A percentile compares a stretch with the other conserved stretches of the same genome.
Evolutionary conservation across 129 eudicot species (phyloP).

Genomic region (Tanacetum coccineum): DNA sequence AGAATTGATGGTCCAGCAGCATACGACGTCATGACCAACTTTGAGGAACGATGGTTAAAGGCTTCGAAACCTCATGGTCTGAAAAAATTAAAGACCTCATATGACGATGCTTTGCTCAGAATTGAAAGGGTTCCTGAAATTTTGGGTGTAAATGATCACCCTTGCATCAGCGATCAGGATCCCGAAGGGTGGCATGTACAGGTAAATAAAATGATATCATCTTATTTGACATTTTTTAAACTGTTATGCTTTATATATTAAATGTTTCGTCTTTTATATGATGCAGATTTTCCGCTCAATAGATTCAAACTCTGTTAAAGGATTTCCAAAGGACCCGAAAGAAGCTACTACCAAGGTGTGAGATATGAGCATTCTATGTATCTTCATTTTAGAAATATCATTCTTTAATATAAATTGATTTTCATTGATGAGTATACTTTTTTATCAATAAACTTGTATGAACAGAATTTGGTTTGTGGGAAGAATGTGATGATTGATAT

Average conservation of each 20-base stretch:
- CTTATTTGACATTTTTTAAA: neutral
- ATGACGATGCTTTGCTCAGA: slow-evolving; percentile 30
- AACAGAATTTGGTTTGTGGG: slow-evolving; percentile 84
- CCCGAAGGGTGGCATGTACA: slow-evolving; percentile 28
- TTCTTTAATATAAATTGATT: neutral
- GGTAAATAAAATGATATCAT: slow-evolving; percentile 9
- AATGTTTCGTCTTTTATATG: slow-evolving; percentile 1
- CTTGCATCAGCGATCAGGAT: slow-evolving; percentile 18
- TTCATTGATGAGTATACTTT: neutral
- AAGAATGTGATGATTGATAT: slow-evolving; percentile 84
- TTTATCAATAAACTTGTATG: neutral
- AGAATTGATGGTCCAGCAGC: slow-evolving; percentile 95
- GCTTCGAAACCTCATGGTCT: slow-evolving; percentile 86
- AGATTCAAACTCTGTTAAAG: slow-evolving; percentile 87
- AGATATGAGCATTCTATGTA: neutral
- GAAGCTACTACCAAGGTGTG: slow-evolving; percentile 58
- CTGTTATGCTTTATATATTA: neutral
- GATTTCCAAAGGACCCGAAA: slow-evolving; percentile 78
- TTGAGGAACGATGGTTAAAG: slow-evolving; percentile 82
- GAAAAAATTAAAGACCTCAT: slow-evolving; percentile 47
- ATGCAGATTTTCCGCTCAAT: slow-evolving; percentile 81
- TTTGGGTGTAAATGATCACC: slow-evolving; percentile 24
- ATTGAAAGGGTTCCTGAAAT: slow-evolving; percentile 23
- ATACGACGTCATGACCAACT: slow-evolving; percentile 74
- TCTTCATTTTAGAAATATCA: too few relatives aligned